Base-by-base conservation (phyloP, 352 stramenopile genomes). In the Globisporangium radiosum region DNA sequence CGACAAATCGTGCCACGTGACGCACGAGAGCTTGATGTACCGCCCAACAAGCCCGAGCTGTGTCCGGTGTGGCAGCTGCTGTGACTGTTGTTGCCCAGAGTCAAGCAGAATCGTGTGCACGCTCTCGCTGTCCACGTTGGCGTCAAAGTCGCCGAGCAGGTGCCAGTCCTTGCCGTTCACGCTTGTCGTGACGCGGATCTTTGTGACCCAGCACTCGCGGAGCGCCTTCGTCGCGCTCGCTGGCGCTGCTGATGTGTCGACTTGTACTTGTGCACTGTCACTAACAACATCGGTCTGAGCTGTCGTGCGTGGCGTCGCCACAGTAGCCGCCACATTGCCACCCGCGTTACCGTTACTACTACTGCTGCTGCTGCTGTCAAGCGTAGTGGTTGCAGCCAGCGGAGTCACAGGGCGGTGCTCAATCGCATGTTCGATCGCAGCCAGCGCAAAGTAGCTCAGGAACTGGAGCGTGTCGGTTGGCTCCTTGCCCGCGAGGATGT, bases 401-500 rank as follows among this genome's bases (percentile, higher is more conserved):
- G 51, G 49, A 8, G 51, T 19, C 45, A 40, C 36, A 47, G 54
- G 56, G 15, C 64, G 63, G 19, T 81, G 44, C 10, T 72, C 62
- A 36, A 87, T 68, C 17, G 60, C 68, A 61, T 85, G 77, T 38
- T 86, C 70, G 33, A 90, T 72, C 1, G 82, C 76, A 47, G 75
- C 73, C 6, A 90, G 58, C 0, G 69, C 70, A 15, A 92, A 78
- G 57, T 73, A 90, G 33, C 71, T 72, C n/a, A 94, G 52, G 44
- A 92, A 90, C 49, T 88, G 76, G 13, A 94, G 70, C 7, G 85
- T 94, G 50, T 92, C 81, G 38, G 65, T 72, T 0, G 81, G 70
- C 17, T 94, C 81, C 55, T 92, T 92, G 4, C 82, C 85, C 13
- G 85, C 78, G 14, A 92, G 55, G 39, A 92, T 92, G 43, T 92